phyloP scores from a whole-genome alignment of 169 alveolate genomes.

The Perkinsus chesapeaki region DNA sequence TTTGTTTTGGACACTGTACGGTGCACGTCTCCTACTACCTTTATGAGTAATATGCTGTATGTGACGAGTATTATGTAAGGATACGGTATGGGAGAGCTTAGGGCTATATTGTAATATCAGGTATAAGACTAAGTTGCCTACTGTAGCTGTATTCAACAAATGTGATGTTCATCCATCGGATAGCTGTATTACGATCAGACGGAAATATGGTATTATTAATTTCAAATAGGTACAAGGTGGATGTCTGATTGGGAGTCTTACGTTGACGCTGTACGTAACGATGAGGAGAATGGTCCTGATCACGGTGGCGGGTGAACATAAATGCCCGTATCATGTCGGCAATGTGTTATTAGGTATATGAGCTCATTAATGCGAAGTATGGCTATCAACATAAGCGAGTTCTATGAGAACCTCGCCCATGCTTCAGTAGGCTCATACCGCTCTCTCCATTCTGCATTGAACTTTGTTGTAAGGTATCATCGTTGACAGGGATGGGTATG shows the following conservation, averaged over 20 bases:
- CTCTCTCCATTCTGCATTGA: not conserved
- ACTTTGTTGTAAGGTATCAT: not conserved
- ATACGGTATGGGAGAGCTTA: not conserved
- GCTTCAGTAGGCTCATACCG: not conserved
- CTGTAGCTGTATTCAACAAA: conserved; percentile 85
- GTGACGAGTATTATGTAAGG: conserved; percentile 63
- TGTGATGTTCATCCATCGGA: conserved; percentile 56
- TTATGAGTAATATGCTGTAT: conserved; percentile 96
- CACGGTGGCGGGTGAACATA: not conserved
- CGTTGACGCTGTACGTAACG: not conserved
- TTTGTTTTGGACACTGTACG: conserved; percentile 81
- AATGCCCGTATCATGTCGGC: too few relatives aligned
- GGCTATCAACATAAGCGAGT: not conserved
- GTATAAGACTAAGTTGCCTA: conserved; percentile 89
- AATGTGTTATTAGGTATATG: not conserved
- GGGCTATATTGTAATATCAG: conserved; percentile 52
- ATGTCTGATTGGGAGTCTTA: not conserved
- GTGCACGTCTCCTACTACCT: conserved; percentile 89
- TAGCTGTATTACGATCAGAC: not conserved
- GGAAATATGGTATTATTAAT: not conserved
- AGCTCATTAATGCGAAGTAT: not conserved
- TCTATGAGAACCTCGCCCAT: not conserved
- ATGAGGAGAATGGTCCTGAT: not conserved
- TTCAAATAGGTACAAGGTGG: not conserved
- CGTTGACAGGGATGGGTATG: not conserved